Conservation (phyloP, 75 land plant genomes). For the Sequoiadendron giganteum region DNA sequence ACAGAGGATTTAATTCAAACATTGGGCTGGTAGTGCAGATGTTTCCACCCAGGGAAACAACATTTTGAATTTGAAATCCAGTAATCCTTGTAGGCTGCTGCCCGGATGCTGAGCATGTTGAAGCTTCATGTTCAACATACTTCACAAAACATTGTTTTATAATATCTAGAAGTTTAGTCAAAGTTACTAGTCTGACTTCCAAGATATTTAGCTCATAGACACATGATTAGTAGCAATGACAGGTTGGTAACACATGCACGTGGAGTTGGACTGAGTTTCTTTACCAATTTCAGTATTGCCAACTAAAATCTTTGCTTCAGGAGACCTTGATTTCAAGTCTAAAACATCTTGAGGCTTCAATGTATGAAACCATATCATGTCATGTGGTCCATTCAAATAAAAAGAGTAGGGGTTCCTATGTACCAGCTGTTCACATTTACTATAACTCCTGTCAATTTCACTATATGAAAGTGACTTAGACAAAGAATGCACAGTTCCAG, state of each 20-base stretch:
- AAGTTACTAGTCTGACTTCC: conserved; percentile 63
- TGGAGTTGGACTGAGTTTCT: conserved; percentile 78
- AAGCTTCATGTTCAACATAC: conserved; percentile 54
- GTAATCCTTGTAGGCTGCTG: conserved; percentile 92
- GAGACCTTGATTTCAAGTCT: not conserved
- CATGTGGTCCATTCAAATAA: too few relatives aligned
- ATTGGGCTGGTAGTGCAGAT: conserved; percentile 96
- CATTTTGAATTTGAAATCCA: conserved; percentile 87
- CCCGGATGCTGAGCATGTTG: conserved; percentile 74
- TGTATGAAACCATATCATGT: too few relatives aligned
- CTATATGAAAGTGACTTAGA: too few relatives aligned
- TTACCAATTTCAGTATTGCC: conserved; percentile 97
- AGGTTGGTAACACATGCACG: conserved; percentile 61
- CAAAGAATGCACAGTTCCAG: too few relatives aligned
- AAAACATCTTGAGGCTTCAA: too few relatives aligned
- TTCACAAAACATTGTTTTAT: conserved; percentile 38
- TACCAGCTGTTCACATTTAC: too few relatives aligned
- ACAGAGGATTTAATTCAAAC: conserved; percentile 93
- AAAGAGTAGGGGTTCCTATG: too few relatives aligned
- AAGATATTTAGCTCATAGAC: conserved; percentile 69
- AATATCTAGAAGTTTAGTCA: conserved; percentile 51
- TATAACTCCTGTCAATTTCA: too few relatives aligned
- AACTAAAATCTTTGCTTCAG: conserved; percentile 75
- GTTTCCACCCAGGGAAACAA: conserved; percentile 91
- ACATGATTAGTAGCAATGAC: conserved; percentile 75